phyloP scores from a whole-genome alignment of 2,329 filamentous ascomycete species.

The Aspergillus quadricinctus region DNA sequence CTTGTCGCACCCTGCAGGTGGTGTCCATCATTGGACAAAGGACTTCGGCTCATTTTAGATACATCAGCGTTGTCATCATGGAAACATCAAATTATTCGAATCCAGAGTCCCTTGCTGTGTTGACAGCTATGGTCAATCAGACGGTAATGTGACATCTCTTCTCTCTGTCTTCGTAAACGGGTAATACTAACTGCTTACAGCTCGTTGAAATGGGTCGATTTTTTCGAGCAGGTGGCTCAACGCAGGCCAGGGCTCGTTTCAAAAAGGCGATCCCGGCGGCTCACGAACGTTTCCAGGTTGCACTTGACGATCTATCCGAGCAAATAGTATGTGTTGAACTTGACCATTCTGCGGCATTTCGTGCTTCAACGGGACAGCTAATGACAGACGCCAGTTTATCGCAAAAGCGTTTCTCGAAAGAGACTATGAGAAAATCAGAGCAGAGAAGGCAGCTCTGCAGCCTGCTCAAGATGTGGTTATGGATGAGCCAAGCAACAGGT shows the following conservation, averaged over 20 bases:
- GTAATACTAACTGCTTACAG: conserved; percentile 24
- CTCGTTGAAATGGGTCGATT: conserved; percentile 40
- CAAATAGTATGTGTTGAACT: conserved; percentile 35
- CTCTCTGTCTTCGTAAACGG: background rate
- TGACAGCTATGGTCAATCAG: conserved; percentile 35
- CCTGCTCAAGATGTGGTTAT: conserved; percentile 27
- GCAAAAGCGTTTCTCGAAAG: conserved; percentile 41
- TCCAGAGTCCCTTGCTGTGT: conserved; percentile 32
- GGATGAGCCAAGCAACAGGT: conserved; percentile 19
- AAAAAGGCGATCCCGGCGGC: conserved; percentile 36
- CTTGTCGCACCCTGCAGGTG: background rate
- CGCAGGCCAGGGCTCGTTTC: conserved; percentile 31
- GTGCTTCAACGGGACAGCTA: background rate
- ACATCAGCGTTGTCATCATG: conserved; percentile 13
- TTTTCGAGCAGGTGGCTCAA: conserved; percentile 34
- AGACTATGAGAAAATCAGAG: conserved; percentile 37
- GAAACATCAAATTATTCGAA: conserved; percentile 19
- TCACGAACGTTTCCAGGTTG: conserved; percentile 37
- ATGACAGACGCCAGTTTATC: conserved; percentile 31
- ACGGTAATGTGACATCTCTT: conserved; percentile 24
- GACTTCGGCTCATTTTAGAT: background rate
- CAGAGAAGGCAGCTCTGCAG: conserved; percentile 26
- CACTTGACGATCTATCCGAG: conserved; percentile 38
- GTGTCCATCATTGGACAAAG: background rate
- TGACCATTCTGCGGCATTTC: background rate